Conservation (phyloP, 495 filamentous ascomycete species). For the Cercophora newfieldiana region DNA sequence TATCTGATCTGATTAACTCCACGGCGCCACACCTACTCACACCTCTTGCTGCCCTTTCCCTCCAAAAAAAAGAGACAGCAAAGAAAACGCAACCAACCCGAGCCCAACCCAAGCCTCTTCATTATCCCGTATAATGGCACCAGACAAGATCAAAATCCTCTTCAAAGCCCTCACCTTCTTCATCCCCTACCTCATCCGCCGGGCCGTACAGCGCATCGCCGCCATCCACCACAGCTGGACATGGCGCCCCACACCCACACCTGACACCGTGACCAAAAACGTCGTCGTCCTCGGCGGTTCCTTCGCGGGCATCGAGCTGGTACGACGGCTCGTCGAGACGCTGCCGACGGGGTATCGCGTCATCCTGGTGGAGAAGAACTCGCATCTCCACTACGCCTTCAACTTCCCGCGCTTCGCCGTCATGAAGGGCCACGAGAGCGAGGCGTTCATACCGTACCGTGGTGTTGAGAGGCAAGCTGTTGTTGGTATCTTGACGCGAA, state of each 20-base stretch:
- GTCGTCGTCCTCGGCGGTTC: constrained; percentile 62
- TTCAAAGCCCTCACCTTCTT: no score
- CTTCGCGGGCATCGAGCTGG: constrained; percentile 61
- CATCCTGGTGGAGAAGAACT: constrained; percentile 49
- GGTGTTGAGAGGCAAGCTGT: constrained; percentile 23
- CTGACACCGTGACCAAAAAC: constrained; percentile 42
- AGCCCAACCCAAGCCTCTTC: no score
- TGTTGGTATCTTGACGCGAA: constrained; percentile 21
- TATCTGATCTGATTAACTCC: no score
- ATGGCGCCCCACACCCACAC: constrained; percentile 7
- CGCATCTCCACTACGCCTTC: constrained; percentile 50
- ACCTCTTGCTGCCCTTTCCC: no score
- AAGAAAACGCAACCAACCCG: no score
- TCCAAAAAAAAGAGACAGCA: no score
- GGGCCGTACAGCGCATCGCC: background rate
- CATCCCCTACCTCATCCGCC: background rate
- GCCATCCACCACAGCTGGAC: constrained; percentile 14
- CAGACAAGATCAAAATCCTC: no score
- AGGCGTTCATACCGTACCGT: constrained; percentile 40
- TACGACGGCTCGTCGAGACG: constrained; percentile 41
- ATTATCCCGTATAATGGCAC: no score
- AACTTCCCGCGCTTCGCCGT: constrained; percentile 42
- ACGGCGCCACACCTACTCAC: no score
- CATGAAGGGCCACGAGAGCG: constrained; percentile 24
- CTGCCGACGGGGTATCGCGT: constrained; percentile 48